These are phyloP conservation scores for Pholiota adiposa DNA, from an alignment of 1,284 basidiomycete species.

Conservation along the genomic window DNA sequence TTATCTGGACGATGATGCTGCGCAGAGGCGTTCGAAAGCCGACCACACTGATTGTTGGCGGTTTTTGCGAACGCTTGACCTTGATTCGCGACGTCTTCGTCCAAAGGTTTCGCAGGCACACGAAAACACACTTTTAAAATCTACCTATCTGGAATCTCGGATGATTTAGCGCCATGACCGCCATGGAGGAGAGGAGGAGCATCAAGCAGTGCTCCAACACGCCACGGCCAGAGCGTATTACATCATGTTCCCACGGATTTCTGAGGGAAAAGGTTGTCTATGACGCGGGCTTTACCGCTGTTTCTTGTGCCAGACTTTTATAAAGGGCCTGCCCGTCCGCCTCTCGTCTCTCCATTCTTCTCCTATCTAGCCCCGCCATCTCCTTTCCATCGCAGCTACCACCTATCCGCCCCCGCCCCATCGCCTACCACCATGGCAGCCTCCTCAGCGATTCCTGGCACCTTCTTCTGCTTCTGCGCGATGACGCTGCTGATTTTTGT, in stretches of 20 bases:
- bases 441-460: slow-evolving; percentile 44
- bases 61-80: not conserved
- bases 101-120: not conserved
- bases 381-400: not conserved
- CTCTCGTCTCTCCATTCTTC: slow-evolving; percentile 16
- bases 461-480: slow-evolving; percentile 59
- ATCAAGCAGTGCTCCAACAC: not conserved
- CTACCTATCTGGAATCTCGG: not conserved
- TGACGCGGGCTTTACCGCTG: slow-evolving; percentile 16
- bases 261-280: slow-evolving; percentile 10
- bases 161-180: not conserved
- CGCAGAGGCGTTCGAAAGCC: not conserved
- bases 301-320: slow-evolving; percentile 10
- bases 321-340: slow-evolving; percentile 12
- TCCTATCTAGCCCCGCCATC: slow-evolving; percentile 4
- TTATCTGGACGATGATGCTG: not conserved
- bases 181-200: not conserved
- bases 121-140: not conserved
- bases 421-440: slow-evolving; percentile 15
- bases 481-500: slow-evolving; percentile 73
- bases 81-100: not conserved
- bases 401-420: not conserved
- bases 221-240: not conserved
- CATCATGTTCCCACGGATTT: slow-evolving; percentile 24
- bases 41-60: too few relatives aligned